A percentile compares a stretch with the other conserved stretches of the same genome.
These are phyloP conservation scores for Podila verticillata DNA, from an alignment of 192 early-diverging fungal species.

Conservation along the genomic window DNA sequence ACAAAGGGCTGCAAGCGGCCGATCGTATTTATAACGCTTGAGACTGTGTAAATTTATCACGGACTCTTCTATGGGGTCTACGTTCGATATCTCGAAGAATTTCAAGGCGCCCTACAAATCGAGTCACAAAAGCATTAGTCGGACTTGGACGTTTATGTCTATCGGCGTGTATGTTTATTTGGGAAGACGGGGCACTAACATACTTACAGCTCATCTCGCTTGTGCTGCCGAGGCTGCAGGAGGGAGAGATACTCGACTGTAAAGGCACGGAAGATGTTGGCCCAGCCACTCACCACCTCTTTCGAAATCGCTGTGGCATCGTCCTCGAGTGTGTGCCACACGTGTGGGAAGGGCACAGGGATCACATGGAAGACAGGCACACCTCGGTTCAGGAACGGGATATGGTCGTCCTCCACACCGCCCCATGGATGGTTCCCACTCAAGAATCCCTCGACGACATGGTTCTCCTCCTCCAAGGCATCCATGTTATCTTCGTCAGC, in stretches of 20 bases:
- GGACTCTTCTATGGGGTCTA: too few species aligned
- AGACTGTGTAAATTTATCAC: too few species aligned
- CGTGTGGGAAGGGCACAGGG: conserved; percentile 82
- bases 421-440: conserved; percentile 19
- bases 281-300: conserved; percentile 75
- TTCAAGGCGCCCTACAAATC: too few species aligned
- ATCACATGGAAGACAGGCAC: conserved; percentile 92
- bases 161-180: neutral
- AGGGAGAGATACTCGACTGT: conserved; percentile 68
- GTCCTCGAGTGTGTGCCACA: conserved; percentile 88
- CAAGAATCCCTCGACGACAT: conserved; percentile 35
- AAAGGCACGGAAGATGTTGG: conserved; percentile 82
- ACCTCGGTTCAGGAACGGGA: conserved; percentile 82
- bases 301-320: conserved; percentile 74
- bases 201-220: conserved; percentile 51
- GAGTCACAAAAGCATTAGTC: too few species aligned
- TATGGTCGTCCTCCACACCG: conserved; percentile 86
- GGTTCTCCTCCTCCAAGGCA: neutral
- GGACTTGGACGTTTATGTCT: neutral
- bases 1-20: neutral
- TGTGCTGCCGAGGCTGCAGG: conserved; percentile 7
- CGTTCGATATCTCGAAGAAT: too few species aligned
- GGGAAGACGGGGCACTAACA: neutral
- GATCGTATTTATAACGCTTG: neutral
- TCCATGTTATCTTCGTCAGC: conserved; percentile 12